Evolutionary conservation across 2,329 filamentous ascomycete species (phyloP).

Genomic region (Pseudopithomyces chartarum): DNA sequence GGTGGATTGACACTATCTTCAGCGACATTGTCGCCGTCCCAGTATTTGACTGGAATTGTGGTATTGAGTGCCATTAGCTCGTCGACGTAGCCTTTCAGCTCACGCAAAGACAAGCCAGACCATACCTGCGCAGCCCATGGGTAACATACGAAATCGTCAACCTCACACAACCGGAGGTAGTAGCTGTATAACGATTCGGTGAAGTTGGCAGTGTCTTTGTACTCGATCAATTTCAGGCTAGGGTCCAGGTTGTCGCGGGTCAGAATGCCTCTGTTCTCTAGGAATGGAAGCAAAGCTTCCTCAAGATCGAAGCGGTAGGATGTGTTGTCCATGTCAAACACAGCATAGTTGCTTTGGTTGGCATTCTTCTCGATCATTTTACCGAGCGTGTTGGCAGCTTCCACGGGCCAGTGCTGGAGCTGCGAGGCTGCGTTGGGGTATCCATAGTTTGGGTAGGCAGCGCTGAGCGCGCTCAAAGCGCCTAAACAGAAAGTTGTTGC

Average conservation of each 20-base stretch:
- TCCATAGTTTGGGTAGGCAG: conserved; percentile 21
- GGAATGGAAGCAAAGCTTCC: conserved; percentile 34
- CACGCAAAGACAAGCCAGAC: conserved; percentile 31
- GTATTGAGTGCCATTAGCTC: conserved; percentile 35
- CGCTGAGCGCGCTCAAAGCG: conserved; percentile 8
- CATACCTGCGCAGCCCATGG: conserved; percentile 37
- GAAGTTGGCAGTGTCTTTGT: conserved; percentile 39
- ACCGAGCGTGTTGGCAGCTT: conserved; percentile 30
- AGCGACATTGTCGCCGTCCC: conserved; percentile 31
- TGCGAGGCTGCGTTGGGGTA: conserved; percentile 17
- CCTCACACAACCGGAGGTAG: conserved; percentile 35
- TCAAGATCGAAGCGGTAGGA: conserved; percentile 37
- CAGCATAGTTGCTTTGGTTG: conserved; percentile 37
- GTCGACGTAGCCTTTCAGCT: conserved; percentile 34
- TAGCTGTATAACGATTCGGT: conserved; percentile 38
- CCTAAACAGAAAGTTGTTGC: conserved; percentile 28
- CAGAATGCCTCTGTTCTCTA: conserved; percentile 38
- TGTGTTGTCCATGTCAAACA: conserved; percentile 42
- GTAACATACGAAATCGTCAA: conserved; percentile 37
- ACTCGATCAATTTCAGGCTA: conserved; percentile 34
- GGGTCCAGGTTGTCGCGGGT: conserved; percentile 36
- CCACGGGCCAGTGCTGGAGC: conserved; percentile 32
- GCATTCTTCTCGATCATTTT: conserved; percentile 36
- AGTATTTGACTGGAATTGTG: conserved; percentile 29
- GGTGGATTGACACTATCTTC: conserved; percentile 26